phyloP scores from a whole-genome alignment of 441 rosid species.

The Eutrema salsugineum region DNA sequence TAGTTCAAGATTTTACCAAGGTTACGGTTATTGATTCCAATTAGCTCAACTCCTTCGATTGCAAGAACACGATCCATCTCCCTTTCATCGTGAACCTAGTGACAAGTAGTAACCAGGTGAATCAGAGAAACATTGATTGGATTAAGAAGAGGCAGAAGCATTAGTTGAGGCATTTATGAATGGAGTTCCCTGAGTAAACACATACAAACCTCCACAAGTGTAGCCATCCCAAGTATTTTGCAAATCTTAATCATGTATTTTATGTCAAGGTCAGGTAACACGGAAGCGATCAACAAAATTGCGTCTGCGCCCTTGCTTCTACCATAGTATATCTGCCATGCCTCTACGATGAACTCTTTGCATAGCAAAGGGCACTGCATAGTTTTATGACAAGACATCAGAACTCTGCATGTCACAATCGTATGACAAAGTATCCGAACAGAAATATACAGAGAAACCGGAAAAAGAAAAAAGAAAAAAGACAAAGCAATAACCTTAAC shows the following conservation, averaged over 20 bases:
- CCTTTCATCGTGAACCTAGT: conserved; percentile 86
- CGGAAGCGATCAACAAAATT: conserved; percentile 82
- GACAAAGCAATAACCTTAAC: conserved; percentile 52
- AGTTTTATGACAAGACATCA: conserved; percentile 17
- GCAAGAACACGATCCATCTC: conserved; percentile 98
- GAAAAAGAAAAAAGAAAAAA: background rate
- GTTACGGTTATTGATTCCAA: conserved; percentile 90
- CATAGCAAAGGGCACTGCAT: conserved; percentile 91
- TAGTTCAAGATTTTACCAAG: conserved; percentile 49
- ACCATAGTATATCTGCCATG: conserved; percentile 94
- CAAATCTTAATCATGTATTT: conserved; percentile 88
- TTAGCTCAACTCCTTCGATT: conserved; percentile 82
- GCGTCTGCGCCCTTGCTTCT: conserved; percentile 93
- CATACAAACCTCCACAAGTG: conserved; percentile 78
- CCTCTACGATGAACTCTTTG: conserved; percentile 90
- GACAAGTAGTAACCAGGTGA: background rate
- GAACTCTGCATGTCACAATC: background rate
- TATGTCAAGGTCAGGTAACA: conserved; percentile 91
- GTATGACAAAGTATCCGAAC: background rate
- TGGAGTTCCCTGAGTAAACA: background rate
- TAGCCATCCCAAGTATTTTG: conserved; percentile 85
- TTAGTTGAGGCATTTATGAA: background rate
- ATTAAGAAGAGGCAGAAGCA: conserved; percentile 9
- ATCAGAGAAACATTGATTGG: background rate
- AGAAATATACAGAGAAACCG: background rate